phyloP scores from a whole-genome alignment of 768 basidiomycete genomes.

The Chalciporus sphaerocephalus region DNA sequence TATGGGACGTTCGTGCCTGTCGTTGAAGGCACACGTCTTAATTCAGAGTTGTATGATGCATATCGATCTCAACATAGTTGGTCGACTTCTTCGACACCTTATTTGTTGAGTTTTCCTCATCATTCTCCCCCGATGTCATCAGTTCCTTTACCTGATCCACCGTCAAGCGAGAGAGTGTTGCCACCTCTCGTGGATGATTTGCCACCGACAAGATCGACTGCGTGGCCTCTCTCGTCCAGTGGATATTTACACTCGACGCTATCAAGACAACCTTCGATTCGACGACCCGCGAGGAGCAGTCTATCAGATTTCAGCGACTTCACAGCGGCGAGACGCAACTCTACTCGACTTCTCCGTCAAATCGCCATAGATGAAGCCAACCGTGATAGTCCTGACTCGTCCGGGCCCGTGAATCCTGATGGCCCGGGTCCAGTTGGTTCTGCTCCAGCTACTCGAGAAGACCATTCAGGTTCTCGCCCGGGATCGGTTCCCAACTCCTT shows the following conservation, averaged over 20 bases:
- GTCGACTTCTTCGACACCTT: constrained; percentile 27
- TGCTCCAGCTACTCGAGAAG: not conserved
- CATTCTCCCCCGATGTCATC: constrained; percentile 25
- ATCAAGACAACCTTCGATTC: constrained; percentile 56
- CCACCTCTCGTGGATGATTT: constrained; percentile 29
- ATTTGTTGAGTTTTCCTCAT: constrained; percentile 21
- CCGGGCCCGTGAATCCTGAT: not conserved
- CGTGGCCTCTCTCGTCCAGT: constrained; percentile 23
- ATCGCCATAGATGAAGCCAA: constrained; percentile 27
- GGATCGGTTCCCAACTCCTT: not conserved
- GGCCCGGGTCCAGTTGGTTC: constrained; percentile 14
- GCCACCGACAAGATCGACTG: constrained; percentile 16
- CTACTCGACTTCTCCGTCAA: constrained; percentile 30
- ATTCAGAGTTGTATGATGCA: constrained; percentile 63
- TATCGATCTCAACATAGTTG: constrained; percentile 40
- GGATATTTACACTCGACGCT: constrained; percentile 33
- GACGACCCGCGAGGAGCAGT: constrained; percentile 51
- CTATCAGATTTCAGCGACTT: constrained; percentile 71
- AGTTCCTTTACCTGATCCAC: constrained; percentile 23
- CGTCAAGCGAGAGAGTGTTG: constrained; percentile 20
- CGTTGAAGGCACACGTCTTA: constrained; percentile 53
- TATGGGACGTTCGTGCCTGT: constrained; percentile 33
- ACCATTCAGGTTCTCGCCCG: not conserved
- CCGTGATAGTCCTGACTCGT: constrained; percentile 9
- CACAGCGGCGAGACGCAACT: constrained; percentile 58